A percentile compares a stretch with the other conserved stretches of the same genome.
Conservation (phyloP, 2,329 filamentous ascomycete genomes). For the Exophiala bonariae region DNA sequence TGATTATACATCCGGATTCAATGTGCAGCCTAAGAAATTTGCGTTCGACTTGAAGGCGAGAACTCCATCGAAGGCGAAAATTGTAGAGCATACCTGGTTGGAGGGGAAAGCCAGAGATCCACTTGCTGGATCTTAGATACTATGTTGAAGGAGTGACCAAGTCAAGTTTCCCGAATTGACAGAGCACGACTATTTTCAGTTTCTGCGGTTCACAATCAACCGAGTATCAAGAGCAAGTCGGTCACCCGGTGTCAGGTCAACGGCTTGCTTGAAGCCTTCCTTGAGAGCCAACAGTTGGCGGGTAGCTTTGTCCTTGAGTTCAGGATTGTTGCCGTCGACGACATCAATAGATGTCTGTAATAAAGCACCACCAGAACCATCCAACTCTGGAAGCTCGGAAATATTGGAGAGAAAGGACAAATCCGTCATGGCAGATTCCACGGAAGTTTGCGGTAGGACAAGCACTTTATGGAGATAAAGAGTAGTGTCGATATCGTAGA, state of each 20-base stretch:
- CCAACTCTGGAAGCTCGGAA: constrained; percentile 50
- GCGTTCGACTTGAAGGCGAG: constrained; percentile 17
- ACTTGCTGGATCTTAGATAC: not conserved
- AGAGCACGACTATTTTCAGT: constrained; percentile 4
- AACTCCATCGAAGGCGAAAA: constrained; percentile 1
- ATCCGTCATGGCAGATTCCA: constrained; percentile 29
- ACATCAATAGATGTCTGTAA: constrained; percentile 60
- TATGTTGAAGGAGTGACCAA: too few species aligned
- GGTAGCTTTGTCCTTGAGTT: constrained; percentile 54
- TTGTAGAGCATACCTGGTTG: constrained; percentile 9
- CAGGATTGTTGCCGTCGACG: constrained; percentile 52
- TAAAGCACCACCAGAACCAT: constrained; percentile 58
- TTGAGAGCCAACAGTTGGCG: constrained; percentile 57
- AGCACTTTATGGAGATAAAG: constrained; percentile 58
- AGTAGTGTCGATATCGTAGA: constrained; percentile 59
- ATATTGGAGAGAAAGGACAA: constrained; percentile 35
- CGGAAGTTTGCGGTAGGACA: constrained; percentile 41
- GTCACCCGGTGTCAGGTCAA: constrained; percentile 59
- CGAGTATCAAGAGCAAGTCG: constrained; percentile 61
- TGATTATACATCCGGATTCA: constrained; percentile 22
- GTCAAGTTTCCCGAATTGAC: too few species aligned
- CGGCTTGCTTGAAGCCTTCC: constrained; percentile 54
- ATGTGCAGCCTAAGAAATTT: constrained; percentile 20
- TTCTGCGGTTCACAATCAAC: constrained; percentile 28
- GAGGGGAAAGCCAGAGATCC: constrained; percentile 5